phyloP scores from a whole-genome alignment of 768 basidiomycete genomes.

The Podaxis mareebaensis region DNA sequence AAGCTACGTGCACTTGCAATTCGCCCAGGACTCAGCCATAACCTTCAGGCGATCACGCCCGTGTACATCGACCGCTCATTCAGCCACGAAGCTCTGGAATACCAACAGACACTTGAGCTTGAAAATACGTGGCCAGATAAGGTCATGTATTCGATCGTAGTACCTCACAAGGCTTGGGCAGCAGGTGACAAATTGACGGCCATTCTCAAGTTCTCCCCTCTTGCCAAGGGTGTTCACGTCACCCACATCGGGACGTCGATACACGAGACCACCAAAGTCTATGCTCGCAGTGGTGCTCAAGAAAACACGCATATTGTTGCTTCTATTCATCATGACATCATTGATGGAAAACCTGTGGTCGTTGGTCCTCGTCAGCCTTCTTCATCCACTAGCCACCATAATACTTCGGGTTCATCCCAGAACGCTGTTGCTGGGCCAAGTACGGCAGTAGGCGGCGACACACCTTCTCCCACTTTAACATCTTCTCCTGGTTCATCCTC shows the following conservation, averaged over 20 bases:
- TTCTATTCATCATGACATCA: conserved; percentile 67
- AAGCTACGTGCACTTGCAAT: conserved; percentile 86
- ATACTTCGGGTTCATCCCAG: neutral
- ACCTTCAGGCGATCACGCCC: conserved; percentile 58
- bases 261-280: conserved; percentile 72
- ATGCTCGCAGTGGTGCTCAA: conserved; percentile 52
- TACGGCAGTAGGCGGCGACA: conserved; percentile 1
- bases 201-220: conserved; percentile 82
- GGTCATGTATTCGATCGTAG: conserved; percentile 91
- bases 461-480: neutral
- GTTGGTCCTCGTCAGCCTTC: conserved; percentile 27
- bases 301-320: conserved; percentile 64
- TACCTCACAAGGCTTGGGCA: conserved; percentile 96
- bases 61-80: conserved; percentile 76
- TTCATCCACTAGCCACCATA: conserved; percentile 4
- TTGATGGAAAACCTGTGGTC: conserved; percentile 54
- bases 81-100: conserved; percentile 83
- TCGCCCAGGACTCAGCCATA: conserved; percentile 61
- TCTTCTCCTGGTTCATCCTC: conserved; percentile 10
- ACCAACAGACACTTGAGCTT: conserved; percentile 93
- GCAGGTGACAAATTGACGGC: conserved; percentile 85
- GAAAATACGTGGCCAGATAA: conserved; percentile 98
- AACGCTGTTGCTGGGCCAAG: conserved; percentile 1
- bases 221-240: conserved; percentile 82
- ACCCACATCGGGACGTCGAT: conserved; percentile 65